Evolutionary conservation across 208 protist genomes (phyloP).

Genomic region (Leishmania amazonensis): DNA sequence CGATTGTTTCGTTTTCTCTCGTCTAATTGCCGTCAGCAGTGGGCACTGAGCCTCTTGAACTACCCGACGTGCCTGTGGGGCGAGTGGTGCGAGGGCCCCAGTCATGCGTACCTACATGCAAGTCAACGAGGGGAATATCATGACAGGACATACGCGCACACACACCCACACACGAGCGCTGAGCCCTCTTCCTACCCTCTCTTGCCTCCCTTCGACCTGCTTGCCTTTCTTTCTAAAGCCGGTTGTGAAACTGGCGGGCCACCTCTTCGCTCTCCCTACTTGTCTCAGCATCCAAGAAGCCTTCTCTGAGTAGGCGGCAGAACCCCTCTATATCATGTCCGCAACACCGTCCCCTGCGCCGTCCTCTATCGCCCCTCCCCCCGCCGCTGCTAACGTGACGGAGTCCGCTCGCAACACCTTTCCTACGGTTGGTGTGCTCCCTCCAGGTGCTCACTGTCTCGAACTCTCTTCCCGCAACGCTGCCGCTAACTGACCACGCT

Average conservation of each 20-base stretch:
- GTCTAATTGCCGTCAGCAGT: not conserved
- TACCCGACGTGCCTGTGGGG: not conserved
- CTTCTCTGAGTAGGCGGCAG: not conserved
- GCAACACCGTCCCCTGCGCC: not conserved
- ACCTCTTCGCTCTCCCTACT: not conserved
- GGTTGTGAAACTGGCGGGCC: not conserved
- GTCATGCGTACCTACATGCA: not conserved
- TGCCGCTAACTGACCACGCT: constrained; percentile 15
- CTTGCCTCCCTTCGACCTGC: not conserved
- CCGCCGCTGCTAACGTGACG: not conserved
- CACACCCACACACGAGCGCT: not conserved
- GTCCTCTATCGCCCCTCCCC: not conserved
- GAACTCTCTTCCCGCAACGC: not conserved
- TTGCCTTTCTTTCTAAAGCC: not conserved
- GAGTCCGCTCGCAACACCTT: not conserved
- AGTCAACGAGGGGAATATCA: not conserved
- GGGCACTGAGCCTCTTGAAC: not conserved
- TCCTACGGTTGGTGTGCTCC: not conserved
- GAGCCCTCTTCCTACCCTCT: not conserved
- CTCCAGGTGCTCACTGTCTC: not conserved
- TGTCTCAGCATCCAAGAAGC: not conserved
- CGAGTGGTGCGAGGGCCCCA: not conserved
- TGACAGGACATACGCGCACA: not conserved
- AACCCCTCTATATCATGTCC: not conserved
- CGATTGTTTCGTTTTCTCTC: not conserved